Evolutionary conservation across 2,329 filamentous ascomycete genomes (phyloP).

Genomic region (Claviceps cyperi): DNA sequence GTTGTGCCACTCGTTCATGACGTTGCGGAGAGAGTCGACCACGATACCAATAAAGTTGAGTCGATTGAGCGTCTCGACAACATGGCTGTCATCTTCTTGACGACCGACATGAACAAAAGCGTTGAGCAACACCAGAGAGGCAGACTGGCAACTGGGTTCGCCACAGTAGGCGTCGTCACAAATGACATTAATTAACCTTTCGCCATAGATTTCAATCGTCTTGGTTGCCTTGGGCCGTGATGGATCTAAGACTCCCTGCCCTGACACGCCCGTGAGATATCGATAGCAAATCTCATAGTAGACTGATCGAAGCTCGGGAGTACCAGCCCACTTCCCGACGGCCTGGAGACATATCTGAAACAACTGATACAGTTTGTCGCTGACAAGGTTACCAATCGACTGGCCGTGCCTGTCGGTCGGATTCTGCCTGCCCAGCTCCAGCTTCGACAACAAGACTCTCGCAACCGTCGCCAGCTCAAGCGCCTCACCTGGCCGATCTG

Average conservation of each 20-base stretch:
- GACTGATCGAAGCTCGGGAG: conserved; percentile 58
- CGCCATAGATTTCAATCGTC: conserved; percentile 53
- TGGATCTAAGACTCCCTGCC: conserved; percentile 32
- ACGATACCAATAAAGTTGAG: conserved; percentile 86
- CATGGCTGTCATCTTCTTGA: conserved; percentile 54
- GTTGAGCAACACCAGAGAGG: conserved; percentile 73
- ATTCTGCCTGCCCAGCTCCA: conserved; percentile 40
- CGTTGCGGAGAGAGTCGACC: conserved; percentile 69
- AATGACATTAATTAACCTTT: conserved; percentile 67
- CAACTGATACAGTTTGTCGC: conserved; percentile 80
- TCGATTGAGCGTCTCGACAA: conserved; percentile 67
- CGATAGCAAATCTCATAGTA: conserved; percentile 89
- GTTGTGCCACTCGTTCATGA: conserved; percentile 58
- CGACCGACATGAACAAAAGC: conserved; percentile 61
- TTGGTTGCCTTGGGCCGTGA: conserved; percentile 52
- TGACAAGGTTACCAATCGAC: conserved; percentile 54
- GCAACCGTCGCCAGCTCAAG: conserved; percentile 65
- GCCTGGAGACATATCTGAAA: conserved; percentile 78
- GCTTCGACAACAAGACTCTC: conserved; percentile 54
- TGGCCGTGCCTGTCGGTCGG: conserved; percentile 27
- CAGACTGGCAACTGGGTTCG: conserved; percentile 66
- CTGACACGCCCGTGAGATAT: conserved; percentile 59
- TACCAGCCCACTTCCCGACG: conserved; percentile 58
- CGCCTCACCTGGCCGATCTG: conserved; percentile 54
- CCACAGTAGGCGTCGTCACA: conserved; percentile 90